Evolutionary conservation across 306 rosid genomes (phyloP).

Genomic region (Psophocarpus tetragonolobus): DNA sequence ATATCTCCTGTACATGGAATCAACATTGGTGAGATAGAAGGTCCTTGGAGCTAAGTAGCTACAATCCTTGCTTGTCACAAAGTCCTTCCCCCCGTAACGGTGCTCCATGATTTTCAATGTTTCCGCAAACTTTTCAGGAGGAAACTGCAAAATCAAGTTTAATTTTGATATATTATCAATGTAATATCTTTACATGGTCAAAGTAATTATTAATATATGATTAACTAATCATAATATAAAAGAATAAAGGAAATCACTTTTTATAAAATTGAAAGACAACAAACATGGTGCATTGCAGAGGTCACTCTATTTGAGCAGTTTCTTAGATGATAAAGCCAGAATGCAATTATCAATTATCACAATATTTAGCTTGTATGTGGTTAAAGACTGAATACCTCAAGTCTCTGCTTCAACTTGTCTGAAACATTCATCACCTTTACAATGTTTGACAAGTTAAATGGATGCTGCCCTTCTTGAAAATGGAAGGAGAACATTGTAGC

Average conservation of each 20-base stretch:
- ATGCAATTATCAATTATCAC: neutral
- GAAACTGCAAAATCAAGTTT: slow-evolving; percentile 43
- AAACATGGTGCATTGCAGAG: neutral
- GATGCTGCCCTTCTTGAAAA: slow-evolving; percentile 57
- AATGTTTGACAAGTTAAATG: slow-evolving; percentile 72
- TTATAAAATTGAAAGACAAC: too few species aligned
- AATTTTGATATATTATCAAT: too few species aligned
- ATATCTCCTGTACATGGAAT: slow-evolving; percentile 75
- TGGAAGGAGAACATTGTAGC: slow-evolving; percentile 79
- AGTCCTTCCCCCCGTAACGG: slow-evolving; percentile 82
- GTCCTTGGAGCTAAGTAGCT: slow-evolving; percentile 67
- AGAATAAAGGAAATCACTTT: too few species aligned
- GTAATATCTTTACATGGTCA: too few species aligned
- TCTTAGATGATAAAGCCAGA: neutral
- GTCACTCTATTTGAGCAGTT: neutral
- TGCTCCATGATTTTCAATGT: slow-evolving; percentile 84
- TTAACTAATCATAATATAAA: too few species aligned
- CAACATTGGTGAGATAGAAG: slow-evolving; percentile 85
- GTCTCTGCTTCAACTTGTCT: slow-evolving; percentile 71
- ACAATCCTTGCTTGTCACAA: slow-evolving; percentile 67
- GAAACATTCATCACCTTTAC: slow-evolving; percentile 63
- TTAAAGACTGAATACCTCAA: slow-evolving; percentile 55
- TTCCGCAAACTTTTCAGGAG: slow-evolving; percentile 70
- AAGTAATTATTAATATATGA: too few species aligned
- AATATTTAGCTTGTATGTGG: neutral